phyloP scores from a whole-genome alignment of 2,329 filamentous ascomycete species.

The Berkeleyomyces basicola region DNA sequence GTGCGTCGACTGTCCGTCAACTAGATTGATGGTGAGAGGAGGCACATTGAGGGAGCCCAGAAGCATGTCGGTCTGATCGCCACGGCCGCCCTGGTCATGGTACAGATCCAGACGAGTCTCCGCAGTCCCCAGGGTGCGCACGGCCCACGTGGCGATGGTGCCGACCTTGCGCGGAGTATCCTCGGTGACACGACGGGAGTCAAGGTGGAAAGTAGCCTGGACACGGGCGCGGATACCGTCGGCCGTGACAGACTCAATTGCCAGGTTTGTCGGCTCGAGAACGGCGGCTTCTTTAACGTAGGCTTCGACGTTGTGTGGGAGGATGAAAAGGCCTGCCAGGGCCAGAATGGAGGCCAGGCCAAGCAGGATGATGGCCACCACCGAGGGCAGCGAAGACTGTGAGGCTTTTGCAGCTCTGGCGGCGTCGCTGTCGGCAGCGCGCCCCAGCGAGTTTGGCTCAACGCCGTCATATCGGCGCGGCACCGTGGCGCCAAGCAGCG shows the following conservation, averaged over 20 bases:
- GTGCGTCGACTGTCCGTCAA: constrained; percentile 59
- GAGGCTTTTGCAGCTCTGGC: constrained; percentile 20
- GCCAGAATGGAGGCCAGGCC: constrained; percentile 48
- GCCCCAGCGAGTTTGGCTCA: constrained; percentile 17
- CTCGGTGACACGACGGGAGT: constrained; percentile 58
- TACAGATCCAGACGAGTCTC: constrained; percentile 59
- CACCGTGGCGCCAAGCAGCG: constrained; percentile 28
- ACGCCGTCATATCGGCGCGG: constrained; percentile 26
- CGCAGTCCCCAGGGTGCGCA: constrained; percentile 56
- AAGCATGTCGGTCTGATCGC: constrained; percentile 50
- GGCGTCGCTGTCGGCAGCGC: constrained; percentile 13
- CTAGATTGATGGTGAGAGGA: constrained; percentile 55
- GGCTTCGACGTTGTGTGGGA: constrained; percentile 62
- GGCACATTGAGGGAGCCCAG: constrained; percentile 66
- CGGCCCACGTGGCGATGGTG: constrained; percentile 62
- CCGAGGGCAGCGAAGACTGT: constrained; percentile 44
- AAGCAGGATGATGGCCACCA: constrained; percentile 54
- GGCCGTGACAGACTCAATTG: constrained; percentile 68
- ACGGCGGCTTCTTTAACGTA: constrained; percentile 75
- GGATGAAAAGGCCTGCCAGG: constrained; percentile 63
- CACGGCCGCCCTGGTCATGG: constrained; percentile 37
- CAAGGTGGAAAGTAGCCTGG: constrained; percentile 66
- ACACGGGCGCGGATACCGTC: constrained; percentile 65
- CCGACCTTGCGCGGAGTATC: constrained; percentile 59
- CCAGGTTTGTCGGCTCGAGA: constrained; percentile 67